phyloP scores from a whole-genome alignment of 768 basidiomycete genomes.

The Lactarius vividus region DNA sequence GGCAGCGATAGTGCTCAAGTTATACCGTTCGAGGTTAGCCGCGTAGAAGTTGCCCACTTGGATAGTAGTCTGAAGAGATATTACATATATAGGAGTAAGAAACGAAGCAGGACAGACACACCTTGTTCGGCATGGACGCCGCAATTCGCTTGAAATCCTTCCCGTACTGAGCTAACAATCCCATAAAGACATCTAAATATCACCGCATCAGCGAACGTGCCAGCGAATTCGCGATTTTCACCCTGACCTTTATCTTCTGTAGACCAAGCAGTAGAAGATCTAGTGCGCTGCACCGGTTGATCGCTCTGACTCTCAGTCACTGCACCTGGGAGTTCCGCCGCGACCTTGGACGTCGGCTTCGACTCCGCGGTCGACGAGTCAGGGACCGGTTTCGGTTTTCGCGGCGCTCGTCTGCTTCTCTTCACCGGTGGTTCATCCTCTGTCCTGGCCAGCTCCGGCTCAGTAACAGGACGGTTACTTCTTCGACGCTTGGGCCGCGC shows the following conservation, averaged over 20 bases:
- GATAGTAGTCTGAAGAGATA: constrained; percentile 44
- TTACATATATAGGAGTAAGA: not conserved
- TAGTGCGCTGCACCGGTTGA: constrained; percentile 4
- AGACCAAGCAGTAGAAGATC: constrained; percentile 47
- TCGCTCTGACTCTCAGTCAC: not conserved
- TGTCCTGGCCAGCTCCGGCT: constrained; percentile 12
- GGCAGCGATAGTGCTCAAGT: constrained; percentile 34
- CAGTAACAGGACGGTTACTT: constrained; percentile 35
- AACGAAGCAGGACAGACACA: constrained; percentile 29
- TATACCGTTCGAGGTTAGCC: constrained; percentile 41
- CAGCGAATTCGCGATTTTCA: not conserved
- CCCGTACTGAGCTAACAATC: constrained; percentile 59
- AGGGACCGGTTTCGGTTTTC: constrained; percentile 2
- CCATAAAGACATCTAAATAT: constrained; percentile 46
- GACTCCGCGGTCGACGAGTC: constrained; percentile 2
- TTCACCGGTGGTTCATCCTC: constrained; percentile 22
- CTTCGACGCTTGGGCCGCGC: constrained; percentile 33
- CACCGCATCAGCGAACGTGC: constrained; percentile 23
- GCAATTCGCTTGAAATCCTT: constrained; percentile 70
- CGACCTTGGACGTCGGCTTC: constrained; percentile 3
- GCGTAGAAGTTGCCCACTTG: constrained; percentile 57
- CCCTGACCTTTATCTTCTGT: constrained; percentile 62
- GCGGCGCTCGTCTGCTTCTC: constrained; percentile 2
- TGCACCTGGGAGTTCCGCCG: constrained; percentile 4
- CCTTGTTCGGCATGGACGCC: constrained; percentile 62